A percentile compares a stretch with the other conserved stretches of the same genome.
Evolutionary conservation across 495 filamentous ascomycete species (phyloP).

Genomic region (Bathelium albidoporum): DNA sequence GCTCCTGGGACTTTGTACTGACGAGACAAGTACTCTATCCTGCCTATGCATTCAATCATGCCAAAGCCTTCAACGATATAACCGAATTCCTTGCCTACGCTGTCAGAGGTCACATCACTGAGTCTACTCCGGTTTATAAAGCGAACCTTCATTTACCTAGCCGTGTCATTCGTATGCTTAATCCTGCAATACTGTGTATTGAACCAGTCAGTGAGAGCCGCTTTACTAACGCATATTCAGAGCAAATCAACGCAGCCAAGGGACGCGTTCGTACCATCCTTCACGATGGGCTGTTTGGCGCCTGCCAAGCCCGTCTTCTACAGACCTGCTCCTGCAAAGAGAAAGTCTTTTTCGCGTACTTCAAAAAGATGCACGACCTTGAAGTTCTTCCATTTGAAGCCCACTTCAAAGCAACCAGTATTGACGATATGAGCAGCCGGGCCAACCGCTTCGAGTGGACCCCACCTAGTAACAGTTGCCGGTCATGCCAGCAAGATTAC

Average conservation of each 20-base stretch:
- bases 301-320: slow-evolving; percentile 7
- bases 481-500: slow-evolving; percentile 9
- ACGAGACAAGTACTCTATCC: slow-evolving; percentile 9
- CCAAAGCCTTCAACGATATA: slow-evolving; percentile 3
- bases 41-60: slow-evolving; percentile 11
- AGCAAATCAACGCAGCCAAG: slow-evolving; percentile 28
- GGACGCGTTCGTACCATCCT: slow-evolving; percentile 23
- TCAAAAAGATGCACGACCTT: background rate
- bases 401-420: background rate
- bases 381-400: slow-evolving; percentile 2
- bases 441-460: background rate
- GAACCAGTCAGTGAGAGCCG: background rate
- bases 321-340: slow-evolving; percentile 2
- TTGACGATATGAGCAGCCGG: background rate
- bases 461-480: background rate
- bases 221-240: slow-evolving; percentile 6
- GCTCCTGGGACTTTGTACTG: background rate
- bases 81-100: slow-evolving; percentile 14
- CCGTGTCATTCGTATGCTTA: slow-evolving; percentile 8
- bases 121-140: slow-evolving; percentile 1
- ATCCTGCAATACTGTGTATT: background rate
- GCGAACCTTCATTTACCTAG: slow-evolving; percentile 3
- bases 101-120: slow-evolving; percentile 9
- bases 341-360: slow-evolving; percentile 9
- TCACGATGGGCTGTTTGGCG: slow-evolving; percentile 13